These are phyloP conservation scores for Microcyclosporella mali DNA, from an alignment of 2,329 filamentous ascomycete genomes.

Conservation along the genomic window DNA sequence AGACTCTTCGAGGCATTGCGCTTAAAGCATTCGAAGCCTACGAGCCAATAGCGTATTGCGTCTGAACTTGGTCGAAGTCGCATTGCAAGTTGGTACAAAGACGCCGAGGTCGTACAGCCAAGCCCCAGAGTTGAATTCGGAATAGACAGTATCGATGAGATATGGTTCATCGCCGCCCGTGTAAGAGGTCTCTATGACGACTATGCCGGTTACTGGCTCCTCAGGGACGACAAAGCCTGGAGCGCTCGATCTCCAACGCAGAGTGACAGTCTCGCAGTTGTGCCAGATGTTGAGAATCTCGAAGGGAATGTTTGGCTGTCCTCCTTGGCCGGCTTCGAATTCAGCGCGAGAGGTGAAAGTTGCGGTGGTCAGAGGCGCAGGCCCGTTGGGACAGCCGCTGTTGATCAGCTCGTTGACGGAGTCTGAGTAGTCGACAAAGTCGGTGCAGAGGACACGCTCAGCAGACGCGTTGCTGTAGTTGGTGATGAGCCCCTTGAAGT, in stretches of 20 bases:
- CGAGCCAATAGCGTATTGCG: constrained; percentile 1
- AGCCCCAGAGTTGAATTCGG: constrained; percentile 28
- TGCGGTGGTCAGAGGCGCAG: constrained; percentile 21
- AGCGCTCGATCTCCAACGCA: constrained; percentile 24
- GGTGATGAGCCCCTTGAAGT: constrained; percentile 27
- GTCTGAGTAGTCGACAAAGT: constrained; percentile 29
- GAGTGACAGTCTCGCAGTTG: constrained; percentile 27
- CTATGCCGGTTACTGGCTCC: constrained; percentile 24
- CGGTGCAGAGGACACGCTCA: constrained; percentile 16
- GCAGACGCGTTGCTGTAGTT: constrained; percentile 26
- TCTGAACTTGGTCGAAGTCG: constrained; percentile 6
- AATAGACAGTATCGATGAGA: constrained; percentile 28
- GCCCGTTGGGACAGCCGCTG: constrained; percentile 21
- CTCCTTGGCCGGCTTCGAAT: constrained; percentile 27
- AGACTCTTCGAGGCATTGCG: not conserved
- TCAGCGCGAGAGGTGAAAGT: constrained; percentile 25
- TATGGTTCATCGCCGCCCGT: constrained; percentile 19
- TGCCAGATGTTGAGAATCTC: constrained; percentile 30
- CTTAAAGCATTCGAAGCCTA: constrained; percentile 1
- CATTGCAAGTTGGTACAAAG: constrained; percentile 17
- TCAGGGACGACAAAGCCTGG: constrained; percentile 16
- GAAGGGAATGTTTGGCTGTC: constrained; percentile 28
- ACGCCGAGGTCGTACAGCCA: constrained; percentile 26
- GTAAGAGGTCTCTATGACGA: constrained; percentile 22
- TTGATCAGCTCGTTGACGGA: constrained; percentile 29